Conservation (phyloP, 352 stramenopile genomes). For the Detonula confervacea region DNA sequence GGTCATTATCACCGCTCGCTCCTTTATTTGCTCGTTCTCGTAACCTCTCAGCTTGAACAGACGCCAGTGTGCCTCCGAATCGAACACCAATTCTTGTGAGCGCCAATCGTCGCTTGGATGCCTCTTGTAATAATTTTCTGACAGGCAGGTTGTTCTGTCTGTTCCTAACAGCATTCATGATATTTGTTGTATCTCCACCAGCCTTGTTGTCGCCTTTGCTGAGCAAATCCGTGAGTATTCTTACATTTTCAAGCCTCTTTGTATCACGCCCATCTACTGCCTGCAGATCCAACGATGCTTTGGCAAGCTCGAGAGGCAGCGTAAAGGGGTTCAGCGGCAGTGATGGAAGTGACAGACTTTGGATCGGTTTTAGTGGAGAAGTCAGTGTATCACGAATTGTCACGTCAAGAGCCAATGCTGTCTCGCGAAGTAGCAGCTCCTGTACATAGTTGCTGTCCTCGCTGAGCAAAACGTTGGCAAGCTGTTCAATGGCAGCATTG, state of each 20-base stretch:
- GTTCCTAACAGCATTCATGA: no score
- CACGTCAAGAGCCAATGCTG: constrained; percentile 38
- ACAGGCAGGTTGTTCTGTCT: constrained; percentile 11
- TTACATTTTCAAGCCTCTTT: constrained; percentile 40
- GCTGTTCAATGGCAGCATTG: constrained; percentile 39
- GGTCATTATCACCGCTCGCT: not conserved
- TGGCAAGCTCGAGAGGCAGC: constrained; percentile 40
- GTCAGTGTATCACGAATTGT: constrained; percentile 34
- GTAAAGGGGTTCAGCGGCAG: constrained; percentile 25
- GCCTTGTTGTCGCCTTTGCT: not conserved
- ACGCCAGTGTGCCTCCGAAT: constrained; percentile 33
- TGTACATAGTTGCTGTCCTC: constrained; percentile 54
- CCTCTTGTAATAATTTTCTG: constrained; percentile 29
- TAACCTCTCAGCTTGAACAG: constrained; percentile 37
- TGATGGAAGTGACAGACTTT: constrained; percentile 9
- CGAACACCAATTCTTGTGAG: constrained; percentile 37
- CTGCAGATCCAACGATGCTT: constrained; percentile 40
- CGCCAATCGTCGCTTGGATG: constrained; percentile 37
- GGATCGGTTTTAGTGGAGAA: constrained; percentile 32
- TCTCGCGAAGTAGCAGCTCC: constrained; percentile 41
- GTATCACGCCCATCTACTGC: constrained; percentile 28
- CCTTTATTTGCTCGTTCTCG: constrained; percentile 26
- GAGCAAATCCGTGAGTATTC: constrained; percentile 28
- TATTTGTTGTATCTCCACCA: no score
- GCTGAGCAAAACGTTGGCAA: constrained; percentile 49